These are phyloP conservation scores for Aspergillus nanangensis DNA, from an alignment of 495 filamentous ascomycete species.

Conservation along the genomic window DNA sequence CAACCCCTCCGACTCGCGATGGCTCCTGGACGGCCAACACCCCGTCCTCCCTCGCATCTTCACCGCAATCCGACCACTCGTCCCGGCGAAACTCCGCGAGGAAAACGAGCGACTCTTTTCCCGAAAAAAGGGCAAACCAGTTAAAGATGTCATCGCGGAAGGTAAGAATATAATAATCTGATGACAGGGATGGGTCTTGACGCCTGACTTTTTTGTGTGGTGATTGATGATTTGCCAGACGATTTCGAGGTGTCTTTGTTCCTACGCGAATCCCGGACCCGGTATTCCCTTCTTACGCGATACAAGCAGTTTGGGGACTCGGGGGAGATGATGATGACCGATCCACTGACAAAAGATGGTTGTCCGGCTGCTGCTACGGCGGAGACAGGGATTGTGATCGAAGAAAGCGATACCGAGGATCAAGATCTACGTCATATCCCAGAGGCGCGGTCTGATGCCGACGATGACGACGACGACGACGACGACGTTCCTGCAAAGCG, in stretches of 20 bases:
- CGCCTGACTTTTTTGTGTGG: no score
- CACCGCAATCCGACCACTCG: slow-evolving; percentile 72
- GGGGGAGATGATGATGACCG: slow-evolving; percentile 32
- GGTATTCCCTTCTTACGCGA: slow-evolving; percentile 83
- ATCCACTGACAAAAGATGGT: neutral
- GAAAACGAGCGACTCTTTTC: slow-evolving; percentile 62
- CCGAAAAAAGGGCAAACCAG: slow-evolving; percentile 64
- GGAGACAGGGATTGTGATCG: slow-evolving; percentile 35
- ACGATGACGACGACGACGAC: slow-evolving; percentile 6
- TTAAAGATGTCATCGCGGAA: slow-evolving; percentile 82
- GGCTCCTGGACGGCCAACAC: slow-evolving; percentile 68
- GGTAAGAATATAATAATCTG: no score
- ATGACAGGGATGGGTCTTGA: no score
- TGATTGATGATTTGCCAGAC: slow-evolving; percentile 46
- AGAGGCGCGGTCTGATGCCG: slow-evolving; percentile 9
- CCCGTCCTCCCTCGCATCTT: slow-evolving; percentile 78
- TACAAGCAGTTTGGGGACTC: slow-evolving; percentile 63
- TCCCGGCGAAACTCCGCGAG: slow-evolving; percentile 85
- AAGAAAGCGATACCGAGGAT: slow-evolving; percentile 37
- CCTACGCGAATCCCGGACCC: slow-evolving; percentile 79
- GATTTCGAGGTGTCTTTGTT: slow-evolving; percentile 95
- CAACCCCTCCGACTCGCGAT: slow-evolving; percentile 74
- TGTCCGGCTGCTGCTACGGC: slow-evolving; percentile 41
- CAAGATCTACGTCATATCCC: slow-evolving; percentile 36
- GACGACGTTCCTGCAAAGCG: slow-evolving; percentile 1